Percentiles rank a stretch among this genome's conserved stretches.
Evolutionary conservation across 2,329 filamentous ascomycete genomes (phyloP).

Genomic region (Davidsoniella virescens): DNA sequence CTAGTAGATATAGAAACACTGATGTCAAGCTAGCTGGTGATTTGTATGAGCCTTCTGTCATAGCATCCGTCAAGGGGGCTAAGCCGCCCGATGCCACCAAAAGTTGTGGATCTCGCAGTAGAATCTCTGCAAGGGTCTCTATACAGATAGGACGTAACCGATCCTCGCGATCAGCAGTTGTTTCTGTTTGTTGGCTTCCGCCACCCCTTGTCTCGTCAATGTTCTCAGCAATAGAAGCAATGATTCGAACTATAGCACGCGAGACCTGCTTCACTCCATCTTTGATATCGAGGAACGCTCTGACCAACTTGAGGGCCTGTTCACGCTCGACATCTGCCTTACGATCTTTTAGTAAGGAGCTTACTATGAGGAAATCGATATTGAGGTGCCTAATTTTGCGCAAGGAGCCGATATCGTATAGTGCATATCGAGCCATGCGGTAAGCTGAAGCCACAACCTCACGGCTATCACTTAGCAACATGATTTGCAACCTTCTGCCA

Average conservation of each 20-base stretch:
- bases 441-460: slow-evolving; percentile 94
- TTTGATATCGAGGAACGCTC: slow-evolving; percentile 90
- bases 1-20: slow-evolving; percentile 79
- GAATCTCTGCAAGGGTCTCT: slow-evolving; percentile 80
- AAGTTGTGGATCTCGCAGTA: slow-evolving; percentile 70
- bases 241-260: slow-evolving; percentile 68
- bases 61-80: slow-evolving; percentile 72
- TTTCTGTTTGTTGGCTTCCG: slow-evolving; percentile 41
- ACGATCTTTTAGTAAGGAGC: slow-evolving; percentile 85
- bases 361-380: slow-evolving; percentile 81
- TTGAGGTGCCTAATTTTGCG: slow-evolving; percentile 76
- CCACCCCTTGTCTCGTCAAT: slow-evolving; percentile 58
- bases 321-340: slow-evolving; percentile 96
- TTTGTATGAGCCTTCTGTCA: slow-evolving; percentile 81
- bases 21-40: slow-evolving; percentile 77
- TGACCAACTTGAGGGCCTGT: slow-evolving; percentile 89
- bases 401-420: slow-evolving; percentile 79
- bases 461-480: slow-evolving; percentile 87
- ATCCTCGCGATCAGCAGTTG: slow-evolving; percentile 55
- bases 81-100: slow-evolving; percentile 74
- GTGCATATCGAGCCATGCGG: slow-evolving; percentile 80
- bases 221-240: slow-evolving; percentile 82
- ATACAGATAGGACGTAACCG: slow-evolving; percentile 79
- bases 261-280: slow-evolving; percentile 80
- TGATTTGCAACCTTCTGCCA: slow-evolving; percentile 80